Conservation (phyloP, 1,284 basidiomycete species). For the Puccinia triticina region DNA sequence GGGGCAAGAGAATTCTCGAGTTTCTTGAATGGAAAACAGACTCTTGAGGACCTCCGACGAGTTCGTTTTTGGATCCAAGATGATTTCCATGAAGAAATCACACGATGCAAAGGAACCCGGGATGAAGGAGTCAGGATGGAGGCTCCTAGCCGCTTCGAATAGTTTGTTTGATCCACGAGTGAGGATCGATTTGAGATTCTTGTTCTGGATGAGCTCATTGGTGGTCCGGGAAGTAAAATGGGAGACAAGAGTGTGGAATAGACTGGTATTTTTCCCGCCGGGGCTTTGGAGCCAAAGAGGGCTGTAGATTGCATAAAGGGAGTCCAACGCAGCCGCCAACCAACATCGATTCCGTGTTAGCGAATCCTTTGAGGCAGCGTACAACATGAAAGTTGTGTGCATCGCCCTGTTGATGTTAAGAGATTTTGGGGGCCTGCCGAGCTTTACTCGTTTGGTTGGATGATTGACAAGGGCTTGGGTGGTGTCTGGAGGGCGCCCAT, state of each 20-base stretch:
- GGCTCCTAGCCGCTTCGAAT: not conserved
- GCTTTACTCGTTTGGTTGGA: no score
- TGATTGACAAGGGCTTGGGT: no score
- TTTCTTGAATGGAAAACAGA: no score
- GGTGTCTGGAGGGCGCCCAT: no score
- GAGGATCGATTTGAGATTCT: no score
- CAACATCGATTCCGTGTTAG: not conserved
- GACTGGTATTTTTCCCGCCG: not conserved
- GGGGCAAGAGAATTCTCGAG: no score
- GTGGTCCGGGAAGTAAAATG: not conserved
- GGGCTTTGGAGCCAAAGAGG: not conserved
- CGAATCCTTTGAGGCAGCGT: not conserved
- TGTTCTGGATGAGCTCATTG: not conserved
- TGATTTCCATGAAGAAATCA: no score
- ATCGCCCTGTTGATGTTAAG: no score
- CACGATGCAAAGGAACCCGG: not conserved
- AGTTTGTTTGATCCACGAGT: not conserved
- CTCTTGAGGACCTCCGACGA: no score
- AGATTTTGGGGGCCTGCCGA: no score
- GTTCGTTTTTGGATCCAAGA: not conserved
- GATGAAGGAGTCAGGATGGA: not conserved
- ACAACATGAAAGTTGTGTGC: not conserved
- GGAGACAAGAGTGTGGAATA: not conserved
- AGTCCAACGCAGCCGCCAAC: not conserved
- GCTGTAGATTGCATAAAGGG: not conserved